Percentiles rank a stretch among this genome's conserved stretches.
Evolutionary conservation across 2,329 filamentous ascomycete species (phyloP).

Genomic region (Fusarium globosum): DNA sequence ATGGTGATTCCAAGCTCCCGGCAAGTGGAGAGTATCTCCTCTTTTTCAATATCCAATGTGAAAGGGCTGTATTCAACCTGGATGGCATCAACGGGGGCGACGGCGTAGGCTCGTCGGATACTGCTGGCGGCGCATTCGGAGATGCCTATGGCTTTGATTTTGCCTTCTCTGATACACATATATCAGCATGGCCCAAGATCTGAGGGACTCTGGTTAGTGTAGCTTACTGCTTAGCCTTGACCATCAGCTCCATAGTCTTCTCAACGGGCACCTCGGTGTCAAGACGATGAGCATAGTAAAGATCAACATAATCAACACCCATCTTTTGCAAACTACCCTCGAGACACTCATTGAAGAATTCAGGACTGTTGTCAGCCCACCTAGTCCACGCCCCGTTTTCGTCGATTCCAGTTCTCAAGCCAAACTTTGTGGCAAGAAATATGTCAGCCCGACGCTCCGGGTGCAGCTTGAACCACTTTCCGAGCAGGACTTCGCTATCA

Average conservation of each 20-base stretch:
- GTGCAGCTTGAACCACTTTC: background rate
- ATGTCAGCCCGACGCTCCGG: background rate
- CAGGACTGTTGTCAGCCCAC: background rate
- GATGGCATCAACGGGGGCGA: background rate
- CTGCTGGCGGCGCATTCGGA: background rate
- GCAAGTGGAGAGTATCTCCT: background rate
- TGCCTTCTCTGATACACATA: background rate
- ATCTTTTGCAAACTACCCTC: background rate
- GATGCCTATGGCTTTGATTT: background rate
- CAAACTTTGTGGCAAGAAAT: background rate
- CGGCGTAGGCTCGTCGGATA: background rate
- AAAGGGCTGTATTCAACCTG: background rate
- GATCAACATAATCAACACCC: background rate
- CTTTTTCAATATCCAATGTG: background rate
- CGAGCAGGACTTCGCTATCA: background rate
- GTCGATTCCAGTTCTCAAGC: background rate
- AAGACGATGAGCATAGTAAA: background rate
- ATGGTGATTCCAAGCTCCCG: background rate
- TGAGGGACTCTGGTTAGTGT: fast-evolving
- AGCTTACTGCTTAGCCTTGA: background rate
- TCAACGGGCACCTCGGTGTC: background rate
- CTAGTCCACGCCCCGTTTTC: fast-evolving
- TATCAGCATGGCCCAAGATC: fast-evolving
- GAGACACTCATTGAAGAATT: background rate
- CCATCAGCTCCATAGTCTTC: background rate